A percentile compares a stretch with the other conserved stretches of the same genome.
Evolutionary conservation across 2,329 filamentous ascomycete species (phyloP).

Genomic region (Neofusicoccum laricinum): DNA sequence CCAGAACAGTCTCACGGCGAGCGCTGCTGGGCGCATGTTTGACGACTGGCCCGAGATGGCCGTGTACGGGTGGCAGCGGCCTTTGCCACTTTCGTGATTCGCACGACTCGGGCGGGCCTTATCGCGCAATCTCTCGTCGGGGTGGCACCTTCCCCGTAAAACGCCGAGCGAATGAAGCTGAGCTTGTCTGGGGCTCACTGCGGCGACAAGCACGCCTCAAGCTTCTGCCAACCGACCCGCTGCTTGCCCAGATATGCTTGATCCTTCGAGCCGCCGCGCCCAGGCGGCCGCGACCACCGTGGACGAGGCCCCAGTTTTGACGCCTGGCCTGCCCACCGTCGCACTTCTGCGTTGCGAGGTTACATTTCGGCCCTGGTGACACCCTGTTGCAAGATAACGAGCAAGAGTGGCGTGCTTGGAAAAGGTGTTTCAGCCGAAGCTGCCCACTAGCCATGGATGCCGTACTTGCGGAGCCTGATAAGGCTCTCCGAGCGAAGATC

Average conservation of each 20-base stretch:
- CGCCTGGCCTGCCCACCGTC: background rate
- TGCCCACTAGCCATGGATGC: background rate
- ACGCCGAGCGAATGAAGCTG: background rate
- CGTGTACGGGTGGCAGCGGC: background rate
- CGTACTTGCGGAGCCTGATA: background rate
- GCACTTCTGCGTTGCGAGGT: background rate
- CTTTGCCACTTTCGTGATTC: background rate
- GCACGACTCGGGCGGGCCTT: background rate
- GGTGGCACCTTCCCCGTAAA: background rate
- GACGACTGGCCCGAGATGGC: background rate
- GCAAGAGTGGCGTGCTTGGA: slow-evolving; percentile 11
- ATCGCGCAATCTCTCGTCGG: background rate
- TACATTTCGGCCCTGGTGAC: background rate
- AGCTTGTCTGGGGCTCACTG: background rate
- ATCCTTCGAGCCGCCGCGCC: background rate
- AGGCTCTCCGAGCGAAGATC: background rate
- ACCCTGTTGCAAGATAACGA: slow-evolving; percentile 8
- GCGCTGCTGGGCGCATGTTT: no score
- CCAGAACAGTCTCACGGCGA: background rate
- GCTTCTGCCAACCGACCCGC: background rate
- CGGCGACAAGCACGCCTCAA: slow-evolving; percentile 4
- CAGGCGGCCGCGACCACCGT: background rate
- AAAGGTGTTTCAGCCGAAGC: background rate
- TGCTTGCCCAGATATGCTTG: background rate
- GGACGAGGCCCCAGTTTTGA: background rate